Conservation (phyloP, 2,329 filamentous ascomycete species). For the Nigrospora sphaerica region DNA sequence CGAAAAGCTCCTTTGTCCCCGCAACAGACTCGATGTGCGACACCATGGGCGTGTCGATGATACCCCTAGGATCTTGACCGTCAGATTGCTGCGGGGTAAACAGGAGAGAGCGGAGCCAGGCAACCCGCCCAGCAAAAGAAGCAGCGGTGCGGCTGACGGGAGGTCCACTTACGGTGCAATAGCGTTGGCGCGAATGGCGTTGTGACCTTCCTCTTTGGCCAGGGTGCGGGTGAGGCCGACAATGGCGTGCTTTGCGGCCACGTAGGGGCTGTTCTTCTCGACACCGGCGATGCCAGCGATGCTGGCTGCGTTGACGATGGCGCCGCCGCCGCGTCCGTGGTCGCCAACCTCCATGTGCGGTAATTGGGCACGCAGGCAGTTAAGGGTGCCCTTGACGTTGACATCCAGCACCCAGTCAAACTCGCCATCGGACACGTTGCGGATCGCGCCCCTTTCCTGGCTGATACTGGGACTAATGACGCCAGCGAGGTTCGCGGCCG, state of each 20-base stretch:
- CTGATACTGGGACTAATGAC: slow-evolving; percentile 9
- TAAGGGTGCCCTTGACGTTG: slow-evolving; percentile 7
- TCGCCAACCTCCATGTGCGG: slow-evolving; percentile 3
- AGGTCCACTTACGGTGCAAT: not conserved
- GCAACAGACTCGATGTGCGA: not conserved
- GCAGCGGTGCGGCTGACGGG: not conserved
- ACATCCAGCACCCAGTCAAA: slow-evolving; percentile 6
- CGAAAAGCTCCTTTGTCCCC: not conserved
- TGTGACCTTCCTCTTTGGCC: slow-evolving; percentile 7
- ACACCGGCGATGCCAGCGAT: slow-evolving; percentile 28
- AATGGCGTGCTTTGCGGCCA: slow-evolving; percentile 8
- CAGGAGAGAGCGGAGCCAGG: not conserved
- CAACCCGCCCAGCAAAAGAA: too few relatives aligned
- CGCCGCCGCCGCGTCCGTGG: slow-evolving; percentile 17
- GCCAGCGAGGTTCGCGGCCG: slow-evolving; percentile 18
- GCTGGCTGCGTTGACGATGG: slow-evolving; percentile 36
- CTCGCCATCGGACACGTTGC: slow-evolving; percentile 4
- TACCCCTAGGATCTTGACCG: not conserved
- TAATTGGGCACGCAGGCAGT: slow-evolving; percentile 7
- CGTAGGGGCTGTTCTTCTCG: slow-evolving; percentile 10
- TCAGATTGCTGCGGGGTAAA: not conserved
- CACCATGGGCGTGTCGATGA: not conserved
- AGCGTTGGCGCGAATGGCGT: slow-evolving; percentile 3
- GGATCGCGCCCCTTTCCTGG: not conserved
- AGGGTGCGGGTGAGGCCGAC: slow-evolving; percentile 6